Conservation (phyloP, 2,329 filamentous ascomycete genomes). For the Geosmithia morbida region DNA sequence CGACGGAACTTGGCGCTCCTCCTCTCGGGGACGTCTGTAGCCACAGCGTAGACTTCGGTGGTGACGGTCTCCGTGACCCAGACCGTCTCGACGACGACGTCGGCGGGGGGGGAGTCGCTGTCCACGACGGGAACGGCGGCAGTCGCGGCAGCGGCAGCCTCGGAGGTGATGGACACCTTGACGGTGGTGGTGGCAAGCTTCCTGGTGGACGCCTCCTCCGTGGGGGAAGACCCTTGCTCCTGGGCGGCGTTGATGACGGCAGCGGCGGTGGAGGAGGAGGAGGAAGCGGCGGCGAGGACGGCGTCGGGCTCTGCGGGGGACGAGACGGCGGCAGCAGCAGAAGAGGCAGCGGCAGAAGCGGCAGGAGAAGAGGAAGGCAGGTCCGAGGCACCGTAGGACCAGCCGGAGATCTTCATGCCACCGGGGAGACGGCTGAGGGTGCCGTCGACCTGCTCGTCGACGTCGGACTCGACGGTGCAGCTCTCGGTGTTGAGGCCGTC, state of each 20-base stretch:
- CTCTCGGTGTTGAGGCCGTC: conserved; percentile 33
- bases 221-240: background rate
- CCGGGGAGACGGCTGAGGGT: conserved; percentile 36
- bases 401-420: conserved; percentile 34
- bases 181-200: background rate
- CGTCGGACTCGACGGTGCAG: conserved; percentile 34
- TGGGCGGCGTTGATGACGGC: conserved; percentile 6
- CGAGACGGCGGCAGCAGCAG: background rate
- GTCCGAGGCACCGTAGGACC: background rate
- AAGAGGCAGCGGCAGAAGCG: background rate
- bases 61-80: background rate
- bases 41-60: background rate
- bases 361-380: background rate
- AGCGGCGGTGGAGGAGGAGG: conserved; percentile 11
- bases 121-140: conserved; percentile 1
- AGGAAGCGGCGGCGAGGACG: conserved; percentile 3
- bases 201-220: background rate
- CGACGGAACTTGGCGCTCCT: background rate
- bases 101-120: background rate
- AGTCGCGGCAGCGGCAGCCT: conserved; percentile 11
- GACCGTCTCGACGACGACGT: background rate
- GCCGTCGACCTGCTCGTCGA: conserved; percentile 29
- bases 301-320: background rate
- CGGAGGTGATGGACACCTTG: conserved; percentile 17
- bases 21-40: no score